Percentiles rank a stretch among this genome's conserved stretches.
These are phyloP conservation scores for Steccherinum ochraceum DNA, from an alignment of 768 basidiomycete genomes.

Conservation along the genomic window DNA sequence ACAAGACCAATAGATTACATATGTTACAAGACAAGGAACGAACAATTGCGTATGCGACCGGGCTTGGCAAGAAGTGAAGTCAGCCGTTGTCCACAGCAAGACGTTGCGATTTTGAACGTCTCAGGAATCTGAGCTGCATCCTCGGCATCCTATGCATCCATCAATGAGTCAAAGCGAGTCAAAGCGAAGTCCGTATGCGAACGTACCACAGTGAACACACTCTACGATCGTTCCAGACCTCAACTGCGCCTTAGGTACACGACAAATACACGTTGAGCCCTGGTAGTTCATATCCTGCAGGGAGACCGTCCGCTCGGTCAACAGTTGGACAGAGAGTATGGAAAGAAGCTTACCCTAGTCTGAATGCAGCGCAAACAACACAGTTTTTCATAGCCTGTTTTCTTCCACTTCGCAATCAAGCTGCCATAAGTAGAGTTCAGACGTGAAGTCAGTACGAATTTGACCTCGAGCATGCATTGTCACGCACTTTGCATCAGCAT, in stretches of 20 bases:
- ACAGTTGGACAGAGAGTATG: not conserved
- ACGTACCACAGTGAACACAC: conserved; percentile 94
- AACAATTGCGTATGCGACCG: not conserved
- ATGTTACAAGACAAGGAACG: too few species aligned
- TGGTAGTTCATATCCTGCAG: conserved; percentile 97
- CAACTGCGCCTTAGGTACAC: conserved; percentile 93
- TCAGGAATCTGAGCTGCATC: conserved; percentile 87
- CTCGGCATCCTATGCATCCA: conserved; percentile 68
- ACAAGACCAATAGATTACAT: too few species aligned
- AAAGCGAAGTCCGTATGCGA: conserved; percentile 1
- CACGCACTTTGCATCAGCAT: conserved; percentile 91
- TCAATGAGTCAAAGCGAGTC: not conserved
- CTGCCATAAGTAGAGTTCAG: conserved; percentile 31
- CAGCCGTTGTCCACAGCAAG: too few species aligned
- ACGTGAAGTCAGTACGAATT: not conserved
- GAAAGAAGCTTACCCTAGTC: conserved; percentile 54
- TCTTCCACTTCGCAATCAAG: conserved; percentile 99
- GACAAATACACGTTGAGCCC: conserved; percentile 96
- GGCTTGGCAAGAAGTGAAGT: too few species aligned
- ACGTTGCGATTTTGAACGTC: too few species aligned
- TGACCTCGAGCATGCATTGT: not conserved
- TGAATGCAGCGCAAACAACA: conserved; percentile 97
- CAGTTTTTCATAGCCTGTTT: conserved; percentile 95
- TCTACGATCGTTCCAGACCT: conserved; percentile 89
- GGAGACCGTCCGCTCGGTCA: not conserved